phyloP scores from a whole-genome alignment of 106 monocot genomes.

The Gastrodia elata region DNA sequence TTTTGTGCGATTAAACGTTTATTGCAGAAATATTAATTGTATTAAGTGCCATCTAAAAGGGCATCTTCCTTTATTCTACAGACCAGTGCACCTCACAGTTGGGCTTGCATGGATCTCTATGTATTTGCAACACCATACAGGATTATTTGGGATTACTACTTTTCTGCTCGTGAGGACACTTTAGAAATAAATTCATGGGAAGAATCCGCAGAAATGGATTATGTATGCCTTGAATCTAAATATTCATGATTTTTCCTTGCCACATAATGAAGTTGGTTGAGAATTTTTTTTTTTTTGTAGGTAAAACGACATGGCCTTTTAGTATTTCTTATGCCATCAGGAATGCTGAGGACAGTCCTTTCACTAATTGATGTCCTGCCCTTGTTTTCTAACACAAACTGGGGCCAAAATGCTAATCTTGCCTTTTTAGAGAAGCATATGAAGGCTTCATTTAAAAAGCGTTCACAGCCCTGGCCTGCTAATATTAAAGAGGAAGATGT shows the following conservation, averaged over 20 bases:
- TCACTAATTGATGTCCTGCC: constrained; percentile 84
- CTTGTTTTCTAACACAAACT: constrained; percentile 75
- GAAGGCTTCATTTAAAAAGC: constrained; percentile 75
- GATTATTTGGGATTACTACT: constrained; percentile 72
- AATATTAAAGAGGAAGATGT: constrained; percentile 59
- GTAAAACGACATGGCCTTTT: constrained; percentile 89
- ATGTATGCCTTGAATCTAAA: constrained; percentile 25
- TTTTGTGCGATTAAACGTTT: background rate
- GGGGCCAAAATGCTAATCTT: constrained; percentile 92
- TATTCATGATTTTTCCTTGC: background rate
- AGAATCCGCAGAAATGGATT: constrained; percentile 66
- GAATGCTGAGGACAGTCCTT: constrained; percentile 87
- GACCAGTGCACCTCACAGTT: constrained; percentile 53
- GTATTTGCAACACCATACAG: constrained; percentile 80
- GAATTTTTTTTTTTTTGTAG: constrained; percentile 19
- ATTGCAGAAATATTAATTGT: background rate
- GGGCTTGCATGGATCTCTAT: constrained; percentile 80
- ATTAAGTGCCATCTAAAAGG: background rate
- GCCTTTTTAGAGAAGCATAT: constrained; percentile 81
- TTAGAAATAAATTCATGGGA: constrained; percentile 55
- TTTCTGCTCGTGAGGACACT: constrained; percentile 43
- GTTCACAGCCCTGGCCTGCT: constrained; percentile 49
- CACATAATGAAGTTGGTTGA: background rate
- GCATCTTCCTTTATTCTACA: constrained; percentile 14
- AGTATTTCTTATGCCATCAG: constrained; percentile 94